Evolutionary conservation across 805 yeast species (phyloP).

Genomic region (Saccharomycopsis olivae): DNA sequence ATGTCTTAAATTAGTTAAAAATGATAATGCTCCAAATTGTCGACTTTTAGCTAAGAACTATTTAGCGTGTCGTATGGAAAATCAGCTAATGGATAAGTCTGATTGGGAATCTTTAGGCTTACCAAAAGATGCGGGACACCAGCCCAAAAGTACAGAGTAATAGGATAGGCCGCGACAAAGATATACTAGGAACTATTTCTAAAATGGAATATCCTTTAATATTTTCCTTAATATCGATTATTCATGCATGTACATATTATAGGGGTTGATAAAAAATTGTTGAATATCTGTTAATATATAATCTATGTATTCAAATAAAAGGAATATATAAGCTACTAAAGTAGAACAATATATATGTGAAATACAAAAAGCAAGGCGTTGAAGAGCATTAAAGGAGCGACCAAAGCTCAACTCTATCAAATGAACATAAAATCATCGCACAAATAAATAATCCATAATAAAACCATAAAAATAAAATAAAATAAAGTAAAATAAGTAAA

Average conservation of each 20-base stretch:
- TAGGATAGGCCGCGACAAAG: not conserved
- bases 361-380: too few relatives aligned
- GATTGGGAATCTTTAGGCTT: conserved; percentile 54
- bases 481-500: not conserved
- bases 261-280: too few relatives aligned
- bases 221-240: too few relatives aligned
- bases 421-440: too few relatives aligned
- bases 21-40: conserved; percentile 88
- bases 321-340: too few relatives aligned
- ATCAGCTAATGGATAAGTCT: conserved; percentile 48
- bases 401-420: too few relatives aligned
- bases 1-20: conserved; percentile 68
- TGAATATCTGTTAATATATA: too few relatives aligned
- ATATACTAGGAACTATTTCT: not conserved
- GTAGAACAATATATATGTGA: too few relatives aligned
- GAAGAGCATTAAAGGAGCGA: too few relatives aligned
- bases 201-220: not conserved
- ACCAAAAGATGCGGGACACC: conserved; percentile 35
- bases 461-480: not conserved
- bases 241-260: too few relatives aligned
- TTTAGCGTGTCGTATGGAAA: conserved; percentile 81
- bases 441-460: too few relatives aligned
- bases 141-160: not conserved
- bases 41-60: conserved; percentile 73
- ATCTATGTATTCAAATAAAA: too few relatives aligned